Percentiles rank a stretch among this genome's conserved stretches.
Evolutionary conservation across 2,329 filamentous ascomycete genomes (phyloP).

Genomic region (Thelonectria rubi): DNA sequence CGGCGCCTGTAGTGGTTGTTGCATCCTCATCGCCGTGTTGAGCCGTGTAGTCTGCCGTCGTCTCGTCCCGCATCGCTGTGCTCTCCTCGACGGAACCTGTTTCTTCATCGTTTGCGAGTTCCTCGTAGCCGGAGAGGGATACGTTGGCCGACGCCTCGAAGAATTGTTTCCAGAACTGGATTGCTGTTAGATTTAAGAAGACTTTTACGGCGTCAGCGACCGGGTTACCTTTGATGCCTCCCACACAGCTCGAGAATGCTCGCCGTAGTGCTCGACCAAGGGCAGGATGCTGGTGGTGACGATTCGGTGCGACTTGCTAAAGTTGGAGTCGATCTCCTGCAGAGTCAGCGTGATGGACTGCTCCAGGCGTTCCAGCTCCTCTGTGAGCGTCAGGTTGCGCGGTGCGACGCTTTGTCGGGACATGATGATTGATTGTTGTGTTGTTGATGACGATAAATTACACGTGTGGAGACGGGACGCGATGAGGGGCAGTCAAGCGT

Average conservation of each 20-base stretch:
- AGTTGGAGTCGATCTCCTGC: constrained; percentile 99
- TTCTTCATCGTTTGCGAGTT: constrained; percentile 75
- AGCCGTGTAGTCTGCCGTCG: constrained; percentile 59
- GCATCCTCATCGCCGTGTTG: constrained; percentile 51
- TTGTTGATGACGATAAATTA: constrained; percentile 31
- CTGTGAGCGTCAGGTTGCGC: constrained; percentile 79
- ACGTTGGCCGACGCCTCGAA: constrained; percentile 99
- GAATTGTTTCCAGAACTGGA: constrained; percentile 98
- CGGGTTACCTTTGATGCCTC: constrained; percentile 84
- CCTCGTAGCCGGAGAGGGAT: constrained; percentile 93
- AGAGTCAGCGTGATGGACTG: constrained; percentile 96
- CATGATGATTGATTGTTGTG: constrained; percentile 49
- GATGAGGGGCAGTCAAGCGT: constrained; percentile 44
- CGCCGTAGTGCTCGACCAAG: constrained; percentile 92
- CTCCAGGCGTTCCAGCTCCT: constrained; percentile 94
- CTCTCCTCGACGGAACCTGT: constrained; percentile 60
- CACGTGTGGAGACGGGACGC: constrained; percentile 46
- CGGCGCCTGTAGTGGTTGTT: constrained; percentile 46
- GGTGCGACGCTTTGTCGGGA: constrained; percentile 58
- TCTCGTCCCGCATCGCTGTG: constrained; percentile 65
- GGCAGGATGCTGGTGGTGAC: constrained; percentile 94
- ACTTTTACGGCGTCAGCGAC: fast-evolving
- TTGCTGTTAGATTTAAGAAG: constrained; percentile 3
- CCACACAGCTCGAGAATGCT: constrained; percentile 94
- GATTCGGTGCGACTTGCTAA: constrained; percentile 94